Evolutionary conservation across 305 asterid species (phyloP), one percentile per base, ranked within the genome.

Genomic region (Solanum hybrid): DNA sequence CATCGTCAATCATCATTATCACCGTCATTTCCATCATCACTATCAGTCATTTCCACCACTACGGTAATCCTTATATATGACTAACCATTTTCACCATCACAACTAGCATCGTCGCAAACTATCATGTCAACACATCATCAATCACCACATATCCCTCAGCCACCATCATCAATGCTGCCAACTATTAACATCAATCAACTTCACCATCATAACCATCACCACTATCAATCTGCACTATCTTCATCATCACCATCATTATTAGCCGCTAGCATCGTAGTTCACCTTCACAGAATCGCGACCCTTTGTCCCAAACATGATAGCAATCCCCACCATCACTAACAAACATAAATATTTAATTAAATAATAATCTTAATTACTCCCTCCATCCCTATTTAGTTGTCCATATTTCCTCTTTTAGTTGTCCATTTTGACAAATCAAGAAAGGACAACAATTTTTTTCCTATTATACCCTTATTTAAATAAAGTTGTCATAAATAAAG

Each of bases 111-210:
- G 1, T 9, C 7, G 11, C 71, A 61, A 61, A 20, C 26, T 61
- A 61, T 20, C 5, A 61, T 61, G 26, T 61, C 71, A 3, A 61
- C 0, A n/a, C 29, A 67, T 67, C 6, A 0, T n/a, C 12, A 67
- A 9, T 1, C 29, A 67, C 29, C 14, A n/a, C 7, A 67, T 10
- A n/a, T 67, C 3, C 3, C 13, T n/a, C 3, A 2, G 0, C 1
- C 29, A n/a, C 13, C 13, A 0, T 10, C 29, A 64, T 9, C 13
- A 64, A 64, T 12, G 1, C 0, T 22, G 1, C 0, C 6, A 64
- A 4, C 74, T n/a, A 22, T 22, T 9, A 64, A 64, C 6, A 64
- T n/a, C 74, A n/a, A 64, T 0, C 7, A 64, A 22, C 14, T 64
- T 64, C 5, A 1, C 1, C 28, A n/a, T 9, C 74, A n/a, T 64